phyloP scores from a whole-genome alignment of 2,329 filamentous ascomycete genomes.

The Aureobasidium namibiae region DNA sequence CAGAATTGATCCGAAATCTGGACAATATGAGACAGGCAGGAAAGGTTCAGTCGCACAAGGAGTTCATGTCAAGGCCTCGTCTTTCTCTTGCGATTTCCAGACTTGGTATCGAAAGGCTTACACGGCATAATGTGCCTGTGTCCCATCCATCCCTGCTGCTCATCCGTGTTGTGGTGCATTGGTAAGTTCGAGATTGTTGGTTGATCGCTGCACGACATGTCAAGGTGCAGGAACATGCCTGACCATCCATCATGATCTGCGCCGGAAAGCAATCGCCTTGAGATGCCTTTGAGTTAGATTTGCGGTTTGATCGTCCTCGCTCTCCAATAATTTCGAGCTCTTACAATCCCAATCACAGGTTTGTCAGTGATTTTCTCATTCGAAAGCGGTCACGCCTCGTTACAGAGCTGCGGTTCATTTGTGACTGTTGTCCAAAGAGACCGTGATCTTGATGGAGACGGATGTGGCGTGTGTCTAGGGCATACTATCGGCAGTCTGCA shows the following conservation, averaged over 20 bases:
- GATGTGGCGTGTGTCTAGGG: conserved; percentile 7
- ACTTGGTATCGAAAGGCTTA: background rate
- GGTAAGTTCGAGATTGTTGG: background rate
- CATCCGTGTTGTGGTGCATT: background rate
- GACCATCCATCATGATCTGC: conserved; percentile 11
- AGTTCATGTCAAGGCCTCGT: background rate
- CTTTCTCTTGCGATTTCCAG: background rate
- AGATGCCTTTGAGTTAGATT: background rate
- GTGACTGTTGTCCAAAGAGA: background rate
- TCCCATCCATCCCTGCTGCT: conserved; percentile 2
- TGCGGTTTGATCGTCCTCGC: background rate
- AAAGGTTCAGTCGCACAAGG: background rate
- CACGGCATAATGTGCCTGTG: conserved; percentile 2
- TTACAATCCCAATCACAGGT: background rate
- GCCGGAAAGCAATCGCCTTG: conserved; percentile 6
- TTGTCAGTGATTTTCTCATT: background rate
- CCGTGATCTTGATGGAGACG: background rate
- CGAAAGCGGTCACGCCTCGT: background rate
- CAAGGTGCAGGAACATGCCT: conserved; percentile 4
- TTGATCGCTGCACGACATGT: conserved; percentile 12
- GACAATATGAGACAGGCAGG: background rate
- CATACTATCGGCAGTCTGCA: conserved; percentile 5
- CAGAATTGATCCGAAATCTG: background rate
- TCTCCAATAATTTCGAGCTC: background rate
- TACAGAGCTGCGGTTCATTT: background rate